These are phyloP conservation scores for Penicillium macrosclerotiorum DNA, from an alignment of 495 filamentous ascomycete genomes.

Conservation along the genomic window DNA sequence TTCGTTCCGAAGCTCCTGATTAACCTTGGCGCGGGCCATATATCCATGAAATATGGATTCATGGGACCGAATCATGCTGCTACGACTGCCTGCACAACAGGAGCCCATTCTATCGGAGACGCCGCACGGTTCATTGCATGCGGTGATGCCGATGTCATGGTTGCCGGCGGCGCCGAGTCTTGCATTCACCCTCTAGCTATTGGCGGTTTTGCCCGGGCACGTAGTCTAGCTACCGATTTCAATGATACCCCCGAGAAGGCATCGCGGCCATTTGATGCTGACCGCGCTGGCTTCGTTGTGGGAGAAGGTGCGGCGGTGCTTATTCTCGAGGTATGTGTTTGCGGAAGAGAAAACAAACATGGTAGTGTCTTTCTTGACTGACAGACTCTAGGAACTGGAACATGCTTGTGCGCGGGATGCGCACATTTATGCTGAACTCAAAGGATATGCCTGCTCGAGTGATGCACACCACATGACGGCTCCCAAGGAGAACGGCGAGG, in stretches of 20 bases:
- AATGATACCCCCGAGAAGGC: slow-evolving; percentile 71
- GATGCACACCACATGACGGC: slow-evolving; percentile 94
- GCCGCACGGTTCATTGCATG: slow-evolving; percentile 85
- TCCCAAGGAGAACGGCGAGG: slow-evolving; percentile 75
- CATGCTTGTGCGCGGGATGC: slow-evolving; percentile 80
- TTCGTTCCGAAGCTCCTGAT: slow-evolving; percentile 92
- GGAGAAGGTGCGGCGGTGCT: slow-evolving; percentile 88
- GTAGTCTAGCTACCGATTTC: slow-evolving; percentile 77
- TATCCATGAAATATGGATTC: slow-evolving; percentile 90
- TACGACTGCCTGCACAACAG: slow-evolving; percentile 93
- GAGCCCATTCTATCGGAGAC: slow-evolving; percentile 91
- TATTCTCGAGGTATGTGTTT: slow-evolving; percentile 64
- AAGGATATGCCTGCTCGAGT: slow-evolving; percentile 81
- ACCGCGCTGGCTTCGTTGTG: slow-evolving; percentile 83
- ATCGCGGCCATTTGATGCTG: slow-evolving; percentile 85
- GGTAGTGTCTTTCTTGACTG: too few species aligned
- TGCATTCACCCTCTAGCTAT: slow-evolving; percentile 95
- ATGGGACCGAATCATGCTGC: slow-evolving; percentile 87
- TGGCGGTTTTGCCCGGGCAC: slow-evolving; percentile 83
- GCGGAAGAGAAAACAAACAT: neutral
- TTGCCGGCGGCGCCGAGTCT: slow-evolving; percentile 89
- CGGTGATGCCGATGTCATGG: slow-evolving; percentile 91
- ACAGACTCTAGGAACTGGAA: slow-evolving; percentile 63
- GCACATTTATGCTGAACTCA: slow-evolving; percentile 82
- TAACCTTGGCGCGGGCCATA: slow-evolving; percentile 90